phyloP scores from a whole-genome alignment of 2,329 filamentous ascomycete species.

The Microdochium trichocladiopsis region DNA sequence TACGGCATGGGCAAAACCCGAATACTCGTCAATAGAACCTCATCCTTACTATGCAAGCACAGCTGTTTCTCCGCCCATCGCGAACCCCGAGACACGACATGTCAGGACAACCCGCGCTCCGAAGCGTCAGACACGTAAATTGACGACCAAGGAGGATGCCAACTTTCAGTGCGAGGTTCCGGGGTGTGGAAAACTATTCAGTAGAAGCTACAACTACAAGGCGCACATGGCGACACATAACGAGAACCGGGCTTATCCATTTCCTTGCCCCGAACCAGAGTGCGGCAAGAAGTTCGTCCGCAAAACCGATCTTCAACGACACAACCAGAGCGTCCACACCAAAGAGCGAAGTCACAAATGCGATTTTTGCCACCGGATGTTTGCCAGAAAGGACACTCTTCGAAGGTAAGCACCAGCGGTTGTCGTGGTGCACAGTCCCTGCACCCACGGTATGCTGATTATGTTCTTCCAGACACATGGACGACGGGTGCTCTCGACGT shows the following conservation, averaged over 20 bases:
- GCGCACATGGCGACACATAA: slow-evolving; percentile 83
- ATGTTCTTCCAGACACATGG: slow-evolving; percentile 55
- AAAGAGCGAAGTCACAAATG: slow-evolving; percentile 66
- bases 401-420: slow-evolving; percentile 61
- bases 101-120: slow-evolving; percentile 21
- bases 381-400: slow-evolving; percentile 79
- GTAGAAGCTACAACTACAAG: slow-evolving; percentile 79
- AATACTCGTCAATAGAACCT: slow-evolving; percentile 24
- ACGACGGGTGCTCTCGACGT: slow-evolving; percentile 67
- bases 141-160: slow-evolving; percentile 61
- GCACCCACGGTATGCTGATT: slow-evolving; percentile 2
- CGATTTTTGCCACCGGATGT: slow-evolving; percentile 61
- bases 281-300: slow-evolving; percentile 75
- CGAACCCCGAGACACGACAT: slow-evolving; percentile 19
- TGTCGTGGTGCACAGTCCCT: slow-evolving; percentile 2
- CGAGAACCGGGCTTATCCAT: slow-evolving; percentile 62
- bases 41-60: slow-evolving; percentile 23
- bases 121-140: slow-evolving; percentile 35
- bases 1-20: slow-evolving; percentile 5
- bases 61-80: slow-evolving; percentile 10
- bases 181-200: slow-evolving; percentile 72
- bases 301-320: slow-evolving; percentile 67
- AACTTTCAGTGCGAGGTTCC: slow-evolving; percentile 63
- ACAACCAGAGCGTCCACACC: slow-evolving; percentile 63
- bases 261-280: slow-evolving; percentile 55